phyloP scores from a whole-genome alignment of 768 basidiomycete species.

The Cytidiella melzeri region DNA sequence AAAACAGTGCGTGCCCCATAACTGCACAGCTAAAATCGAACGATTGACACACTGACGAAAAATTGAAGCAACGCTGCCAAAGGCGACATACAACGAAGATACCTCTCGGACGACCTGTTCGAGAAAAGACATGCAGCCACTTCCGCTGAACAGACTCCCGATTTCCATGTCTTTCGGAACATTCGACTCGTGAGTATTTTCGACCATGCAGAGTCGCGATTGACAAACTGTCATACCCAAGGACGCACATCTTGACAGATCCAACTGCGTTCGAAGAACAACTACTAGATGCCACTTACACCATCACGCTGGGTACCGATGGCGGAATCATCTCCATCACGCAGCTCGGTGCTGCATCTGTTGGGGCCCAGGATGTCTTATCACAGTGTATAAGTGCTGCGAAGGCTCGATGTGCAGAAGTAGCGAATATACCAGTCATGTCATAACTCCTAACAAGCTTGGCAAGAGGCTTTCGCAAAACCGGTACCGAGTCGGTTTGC shows the following conservation, averaged over 20 bases:
- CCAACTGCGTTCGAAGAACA: slow-evolving; percentile 90
- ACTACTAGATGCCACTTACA: slow-evolving; percentile 66
- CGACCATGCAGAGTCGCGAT: background rate
- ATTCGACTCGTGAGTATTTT: slow-evolving; percentile 63
- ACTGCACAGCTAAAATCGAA: no score
- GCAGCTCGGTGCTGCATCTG: slow-evolving; percentile 46
- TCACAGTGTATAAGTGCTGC: slow-evolving; percentile 35
- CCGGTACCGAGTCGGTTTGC: no score
- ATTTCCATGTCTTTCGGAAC: slow-evolving; percentile 66
- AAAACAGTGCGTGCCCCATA: slow-evolving; percentile 76
- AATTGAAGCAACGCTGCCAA: slow-evolving; percentile 69
- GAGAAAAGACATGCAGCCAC: slow-evolving; percentile 36
- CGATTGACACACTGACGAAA: no score
- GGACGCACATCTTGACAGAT: slow-evolving; percentile 67
- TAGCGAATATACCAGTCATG: no score
- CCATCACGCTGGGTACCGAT: slow-evolving; percentile 49
- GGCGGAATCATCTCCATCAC: slow-evolving; percentile 43
- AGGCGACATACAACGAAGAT: slow-evolving; percentile 66
- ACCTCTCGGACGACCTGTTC: slow-evolving; percentile 58
- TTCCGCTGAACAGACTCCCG: slow-evolving; percentile 43
- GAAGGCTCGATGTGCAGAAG: slow-evolving; percentile 13
- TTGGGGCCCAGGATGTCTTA: slow-evolving; percentile 29
- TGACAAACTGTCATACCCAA: slow-evolving; percentile 19
- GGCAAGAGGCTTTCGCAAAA: no score
- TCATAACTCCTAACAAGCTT: no score